A percentile compares a stretch with the other conserved stretches of the same genome.
Conservation (phyloP, 768 basidiomycete species). For the Kwoniella sp. region DNA sequence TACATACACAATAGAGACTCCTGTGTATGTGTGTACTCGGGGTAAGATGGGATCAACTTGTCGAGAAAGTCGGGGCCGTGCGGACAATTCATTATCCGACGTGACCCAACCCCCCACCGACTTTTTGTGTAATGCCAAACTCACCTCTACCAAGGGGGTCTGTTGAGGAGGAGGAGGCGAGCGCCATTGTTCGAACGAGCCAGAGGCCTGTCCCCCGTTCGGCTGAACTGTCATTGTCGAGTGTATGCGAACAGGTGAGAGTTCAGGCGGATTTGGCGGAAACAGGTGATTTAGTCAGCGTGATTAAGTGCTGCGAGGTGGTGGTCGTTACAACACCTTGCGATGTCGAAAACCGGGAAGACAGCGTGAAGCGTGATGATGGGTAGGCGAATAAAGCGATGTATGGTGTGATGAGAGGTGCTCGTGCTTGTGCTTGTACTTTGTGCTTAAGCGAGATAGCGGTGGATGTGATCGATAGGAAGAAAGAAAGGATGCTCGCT, state of each 20-base stretch:
- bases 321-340: no score
- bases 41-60: not conserved
- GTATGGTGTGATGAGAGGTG: not conserved
- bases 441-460: not conserved
- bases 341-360: no score
- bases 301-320: not conserved
- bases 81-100: conserved; percentile 7
- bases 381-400: not conserved
- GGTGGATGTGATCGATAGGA: not conserved
- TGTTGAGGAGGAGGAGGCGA: conserved; percentile 37
- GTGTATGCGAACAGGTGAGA: no score
- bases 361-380: not conserved
- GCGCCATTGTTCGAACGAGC: conserved; percentile 32
- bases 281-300: not conserved
- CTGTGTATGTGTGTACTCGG: not conserved
- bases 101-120: not conserved
- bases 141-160: conserved; percentile 41
- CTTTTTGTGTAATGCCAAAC: conserved; percentile 5
- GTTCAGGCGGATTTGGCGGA: no score
- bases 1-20: conserved; percentile 5
- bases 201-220: not conserved
- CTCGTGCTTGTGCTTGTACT: not conserved
- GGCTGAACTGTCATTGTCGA: not conserved
- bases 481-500: not conserved
- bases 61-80: conserved; percentile 8